A percentile compares a stretch with the other conserved stretches of the same genome.
phyloP scores from a whole-genome alignment of 1,284 basidiomycete genomes.

The Inonotus hispidus region DNA sequence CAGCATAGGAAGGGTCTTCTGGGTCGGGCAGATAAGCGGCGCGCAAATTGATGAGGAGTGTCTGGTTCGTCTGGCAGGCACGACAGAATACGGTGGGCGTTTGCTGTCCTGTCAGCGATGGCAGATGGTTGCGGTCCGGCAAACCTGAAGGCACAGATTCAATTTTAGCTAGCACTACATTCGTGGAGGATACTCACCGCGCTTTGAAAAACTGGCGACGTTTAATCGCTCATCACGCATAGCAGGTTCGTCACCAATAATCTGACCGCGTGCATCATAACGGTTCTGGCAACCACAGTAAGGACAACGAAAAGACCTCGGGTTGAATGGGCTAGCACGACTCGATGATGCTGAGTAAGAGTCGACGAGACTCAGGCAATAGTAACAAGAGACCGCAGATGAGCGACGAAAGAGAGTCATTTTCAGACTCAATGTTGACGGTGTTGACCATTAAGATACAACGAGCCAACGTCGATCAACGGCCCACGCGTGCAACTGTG shows the following conservation, averaged over 20 bases:
- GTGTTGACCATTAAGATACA: too few relatives aligned
- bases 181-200: conserved; percentile 48
- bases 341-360: conserved; percentile 5
- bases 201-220: conserved; percentile 59
- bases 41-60: conserved; percentile 76
- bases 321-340: conserved; percentile 35
- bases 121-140: conserved; percentile 60
- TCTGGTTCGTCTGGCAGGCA: conserved; percentile 86
- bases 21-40: conserved; percentile 75
- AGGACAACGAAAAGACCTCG: conserved; percentile 48
- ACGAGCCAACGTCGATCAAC: neutral
- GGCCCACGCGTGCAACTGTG: neutral
- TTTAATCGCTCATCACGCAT: conserved; percentile 80
- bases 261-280: conserved; percentile 63
- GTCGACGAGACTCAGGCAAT: conserved; percentile 45
- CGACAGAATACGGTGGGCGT: conserved; percentile 62
- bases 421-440: neutral
- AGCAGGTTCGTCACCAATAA: conserved; percentile 79
- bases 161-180: neutral
- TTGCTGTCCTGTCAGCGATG: conserved; percentile 42
- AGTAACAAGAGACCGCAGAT: conserved; percentile 52
- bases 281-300: conserved; percentile 70
- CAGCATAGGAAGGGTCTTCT: conserved; percentile 67
- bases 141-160: conserved; percentile 41
- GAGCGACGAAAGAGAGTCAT: conserved; percentile 33